These are phyloP conservation scores for Albatrellus sp. DNA, from an alignment of 1,284 basidiomycete species.

Conservation along the genomic window DNA sequence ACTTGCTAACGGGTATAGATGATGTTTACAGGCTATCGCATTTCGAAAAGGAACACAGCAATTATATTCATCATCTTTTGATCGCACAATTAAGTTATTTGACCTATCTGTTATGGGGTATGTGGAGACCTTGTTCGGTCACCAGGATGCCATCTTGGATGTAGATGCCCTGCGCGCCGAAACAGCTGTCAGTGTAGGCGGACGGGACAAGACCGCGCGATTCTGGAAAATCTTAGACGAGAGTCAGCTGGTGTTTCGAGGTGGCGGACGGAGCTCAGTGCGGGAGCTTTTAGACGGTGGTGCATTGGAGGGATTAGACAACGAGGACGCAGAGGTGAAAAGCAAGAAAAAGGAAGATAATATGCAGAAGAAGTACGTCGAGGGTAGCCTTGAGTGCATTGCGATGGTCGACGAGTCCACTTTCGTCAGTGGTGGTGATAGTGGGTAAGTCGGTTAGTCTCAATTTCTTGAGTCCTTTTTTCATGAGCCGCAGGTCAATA, in stretches of 20 bases:
- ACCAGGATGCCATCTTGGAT: slow-evolving; percentile 80
- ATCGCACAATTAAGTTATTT: slow-evolving; percentile 88
- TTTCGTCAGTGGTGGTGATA: slow-evolving; percentile 91
- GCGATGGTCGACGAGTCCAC: slow-evolving; percentile 91
- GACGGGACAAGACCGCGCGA: slow-evolving; percentile 81
- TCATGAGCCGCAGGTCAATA: slow-evolving; percentile 49
- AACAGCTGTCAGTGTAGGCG: slow-evolving; percentile 79
- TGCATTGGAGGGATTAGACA: slow-evolving; percentile 34
- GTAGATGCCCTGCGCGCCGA: slow-evolving; percentile 79
- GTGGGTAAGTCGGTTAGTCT: slow-evolving; percentile 50
- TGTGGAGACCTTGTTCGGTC: slow-evolving; percentile 94
- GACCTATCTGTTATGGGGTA: slow-evolving; percentile 80
- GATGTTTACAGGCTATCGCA: slow-evolving; percentile 41
- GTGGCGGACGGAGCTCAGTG: slow-evolving; percentile 73
- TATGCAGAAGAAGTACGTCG: slow-evolving; percentile 50
- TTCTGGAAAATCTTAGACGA: slow-evolving; percentile 98
- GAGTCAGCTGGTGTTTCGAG: slow-evolving; percentile 90
- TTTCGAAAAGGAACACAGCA: slow-evolving; percentile 82
- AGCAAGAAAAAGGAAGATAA: slow-evolving; percentile 22
- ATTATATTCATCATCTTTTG: slow-evolving; percentile 81
- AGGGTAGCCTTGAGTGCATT: slow-evolving; percentile 87
- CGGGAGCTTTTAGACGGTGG: slow-evolving; percentile 77
- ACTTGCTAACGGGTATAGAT: no score
- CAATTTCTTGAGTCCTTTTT: slow-evolving; percentile 3
- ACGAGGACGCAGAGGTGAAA: slow-evolving; percentile 20